Evolutionary conservation across 2,329 filamentous ascomycete species (phyloP).

Genomic region (Verticillium isaacii): DNA sequence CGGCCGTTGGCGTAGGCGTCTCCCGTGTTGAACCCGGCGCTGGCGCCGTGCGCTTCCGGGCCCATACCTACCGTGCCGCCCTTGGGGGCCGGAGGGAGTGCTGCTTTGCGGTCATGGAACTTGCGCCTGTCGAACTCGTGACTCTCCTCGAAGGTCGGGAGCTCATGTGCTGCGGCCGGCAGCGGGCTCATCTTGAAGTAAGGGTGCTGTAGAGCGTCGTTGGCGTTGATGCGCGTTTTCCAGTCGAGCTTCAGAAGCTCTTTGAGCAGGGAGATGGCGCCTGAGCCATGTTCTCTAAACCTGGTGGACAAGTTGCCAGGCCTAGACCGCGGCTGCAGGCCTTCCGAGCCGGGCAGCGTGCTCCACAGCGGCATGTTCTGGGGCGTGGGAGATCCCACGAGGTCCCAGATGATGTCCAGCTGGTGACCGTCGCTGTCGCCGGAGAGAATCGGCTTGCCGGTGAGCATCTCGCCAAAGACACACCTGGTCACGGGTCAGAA

Average conservation of each 20-base stretch:
- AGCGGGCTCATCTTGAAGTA: constrained; percentile 81
- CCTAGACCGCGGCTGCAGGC: constrained; percentile 57
- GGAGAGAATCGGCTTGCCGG: constrained; percentile 85
- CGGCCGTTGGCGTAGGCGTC: constrained; percentile 34
- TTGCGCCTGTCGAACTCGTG: constrained; percentile 95
- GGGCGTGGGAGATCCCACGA: constrained; percentile 86
- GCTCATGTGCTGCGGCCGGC: constrained; percentile 76
- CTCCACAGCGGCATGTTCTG: constrained; percentile 92
- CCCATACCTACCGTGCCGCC: constrained; percentile 83
- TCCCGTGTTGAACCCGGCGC: constrained; percentile 44
- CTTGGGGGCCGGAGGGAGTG: constrained; percentile 83
- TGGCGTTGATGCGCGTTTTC: constrained; percentile 82
- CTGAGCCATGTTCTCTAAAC: constrained; percentile 71
- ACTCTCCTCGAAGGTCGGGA: constrained; percentile 90
- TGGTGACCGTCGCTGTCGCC: constrained; percentile 88
- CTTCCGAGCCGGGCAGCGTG: constrained; percentile 74
- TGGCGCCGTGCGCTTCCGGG: constrained; percentile 41
- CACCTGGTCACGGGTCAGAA: constrained; percentile 50
- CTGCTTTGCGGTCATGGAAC: constrained; percentile 79
- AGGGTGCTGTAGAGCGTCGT: constrained; percentile 86
- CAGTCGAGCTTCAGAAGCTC: constrained; percentile 87
- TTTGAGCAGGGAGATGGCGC: constrained; percentile 72
- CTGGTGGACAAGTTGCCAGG: constrained; percentile 63
- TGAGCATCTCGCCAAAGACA: constrained; percentile 97
- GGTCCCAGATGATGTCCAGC: constrained; percentile 86